Base-by-base conservation (phyloP, 2,329 filamentous ascomycete genomes). In the Alternaria solani region DNA sequence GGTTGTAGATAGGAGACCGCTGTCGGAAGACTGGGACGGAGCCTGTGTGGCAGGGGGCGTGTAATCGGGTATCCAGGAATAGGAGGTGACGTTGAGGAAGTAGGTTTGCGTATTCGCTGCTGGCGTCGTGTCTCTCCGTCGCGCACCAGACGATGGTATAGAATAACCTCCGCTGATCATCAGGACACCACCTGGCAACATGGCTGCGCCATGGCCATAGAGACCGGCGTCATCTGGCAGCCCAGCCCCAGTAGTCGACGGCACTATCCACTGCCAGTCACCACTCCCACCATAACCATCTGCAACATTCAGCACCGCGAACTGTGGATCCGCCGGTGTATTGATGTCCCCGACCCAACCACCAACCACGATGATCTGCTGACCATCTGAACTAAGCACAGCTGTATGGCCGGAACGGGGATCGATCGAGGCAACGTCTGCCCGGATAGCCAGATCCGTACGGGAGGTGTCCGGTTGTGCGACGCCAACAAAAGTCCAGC, bases 331-430 rank as follows among this genome's bases (percentile, higher is more conserved):
- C 0, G 95, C 95, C 1, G 94, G 86, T 32, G 88, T 90, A 8
- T 82, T 85, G 0, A 91, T 84, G 71, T 96, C 89, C 4, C 94
- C 94, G 5, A 97, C 93, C 95, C 95, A 99, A 1, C 95, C 95
- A 20, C 95, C 95, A 61, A 93, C 84, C 1, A 99, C 81, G 41
- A 97, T 81, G 8, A 98, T 82, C n/a, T 86, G 88, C 26, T 82
- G 86, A 0, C 94, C 94, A 72, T 96, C 93, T 53, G 90, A 86
- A 28, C 88, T 92, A 5, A 97, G 80, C 1, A 97, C 86, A 1
- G 94, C 89, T 0, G 92, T 94, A 74, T 99, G 95, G 0, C 95
- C 95, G 4, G 94, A 97, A 56, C 95, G 85, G 38, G 93, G 92
- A 66, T 96, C 91, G 7, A 96, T 83, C 1, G 78, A 78, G 1